Evolutionary conservation across 495 filamentous ascomycete species (phyloP), one percentile per base, ranked within the genome.

Genomic region (Hyaloscypha bicolor): DNA sequence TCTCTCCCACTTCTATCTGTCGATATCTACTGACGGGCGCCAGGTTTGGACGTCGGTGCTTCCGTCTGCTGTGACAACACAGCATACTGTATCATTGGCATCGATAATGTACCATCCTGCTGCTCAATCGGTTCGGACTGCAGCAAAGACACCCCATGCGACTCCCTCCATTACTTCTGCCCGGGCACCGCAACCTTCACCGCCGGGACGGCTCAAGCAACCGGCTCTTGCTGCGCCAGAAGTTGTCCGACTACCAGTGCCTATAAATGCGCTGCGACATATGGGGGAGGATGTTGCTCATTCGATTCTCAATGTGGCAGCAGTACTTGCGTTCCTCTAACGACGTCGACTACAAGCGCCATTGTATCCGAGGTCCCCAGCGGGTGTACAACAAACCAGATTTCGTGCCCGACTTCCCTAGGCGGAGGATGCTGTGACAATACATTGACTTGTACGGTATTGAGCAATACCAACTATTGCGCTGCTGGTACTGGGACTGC

Each of bases 351-450:
- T 3, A 52, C 55, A 21, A 53, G 6, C 37, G 51, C 62, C 14
- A 29, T 67, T 25, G 68, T 67, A 1, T 37, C 60, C 6, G 60
- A 55, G 29, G 39, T 65, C n/a, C 61, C 68, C 0, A 55, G n/a
- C 37, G 72, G 69, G 35, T 74, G 72, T 66, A 65, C 66, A 4
- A 68, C 66, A 0, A 67, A 60, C 22, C 72, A 74, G 51, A 64
- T 67, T 57, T 32, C 65, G 0, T 74, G 72, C 37, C 51, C 72
- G 9, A 67, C 42, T 11, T 35, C 39, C 6, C 21, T 68, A 5
- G 71, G 71, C 48, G 71, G 71, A 22, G 71, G 71, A 63, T 73
- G 71, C 55, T 73, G 71, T 57, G 63, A 65, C 48, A 63, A 62
- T 56, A 55, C 51, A 35, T n/a, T 65, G 37, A 30, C 52, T n/a